phyloP scores from a whole-genome alignment of 345 rosid species.

The Corchorus capsularis region DNA sequence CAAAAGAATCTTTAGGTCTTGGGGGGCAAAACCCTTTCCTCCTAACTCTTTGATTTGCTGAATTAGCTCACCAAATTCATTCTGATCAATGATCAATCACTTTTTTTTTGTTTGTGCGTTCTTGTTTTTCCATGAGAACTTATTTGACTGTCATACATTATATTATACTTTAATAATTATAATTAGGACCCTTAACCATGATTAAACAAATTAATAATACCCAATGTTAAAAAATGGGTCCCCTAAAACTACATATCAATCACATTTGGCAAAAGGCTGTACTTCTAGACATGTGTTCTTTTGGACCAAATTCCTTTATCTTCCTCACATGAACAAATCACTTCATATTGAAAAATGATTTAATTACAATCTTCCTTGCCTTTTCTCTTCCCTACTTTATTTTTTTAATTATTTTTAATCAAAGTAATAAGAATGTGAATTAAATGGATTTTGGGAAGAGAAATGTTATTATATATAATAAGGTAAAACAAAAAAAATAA shows the following conservation, averaged over 20 bases:
- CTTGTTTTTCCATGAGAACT: background rate
- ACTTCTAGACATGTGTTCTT: slow-evolving; percentile 7
- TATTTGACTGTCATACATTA: background rate
- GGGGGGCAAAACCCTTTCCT: background rate
- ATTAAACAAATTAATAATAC: slow-evolving; percentile 3
- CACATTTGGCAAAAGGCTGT: slow-evolving; percentile 6
- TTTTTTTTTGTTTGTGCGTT: background rate
- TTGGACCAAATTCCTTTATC: background rate
- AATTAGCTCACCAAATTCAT: slow-evolving; percentile 14
- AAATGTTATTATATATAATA: too few species aligned
- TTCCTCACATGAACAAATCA: slow-evolving; percentile 3
- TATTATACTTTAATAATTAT: background rate
- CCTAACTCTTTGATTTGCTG: background rate
- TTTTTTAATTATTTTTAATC: background rate
- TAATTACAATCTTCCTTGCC: background rate
- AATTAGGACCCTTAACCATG: background rate
- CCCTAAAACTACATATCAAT: slow-evolving; percentile 6
- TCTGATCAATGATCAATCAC: background rate
- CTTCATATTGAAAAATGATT: background rate
- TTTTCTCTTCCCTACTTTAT: too few species aligned
- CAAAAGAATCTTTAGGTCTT: background rate
- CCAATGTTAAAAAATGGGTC: background rate
- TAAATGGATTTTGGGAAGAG: too few species aligned
- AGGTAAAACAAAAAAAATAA: too few species aligned
- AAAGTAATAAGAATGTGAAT: background rate